Evolutionary conservation across 208 protist genomes (phyloP), one percentile per base, ranked within the genome.

Genomic region (Phytomonas sp.): DNA sequence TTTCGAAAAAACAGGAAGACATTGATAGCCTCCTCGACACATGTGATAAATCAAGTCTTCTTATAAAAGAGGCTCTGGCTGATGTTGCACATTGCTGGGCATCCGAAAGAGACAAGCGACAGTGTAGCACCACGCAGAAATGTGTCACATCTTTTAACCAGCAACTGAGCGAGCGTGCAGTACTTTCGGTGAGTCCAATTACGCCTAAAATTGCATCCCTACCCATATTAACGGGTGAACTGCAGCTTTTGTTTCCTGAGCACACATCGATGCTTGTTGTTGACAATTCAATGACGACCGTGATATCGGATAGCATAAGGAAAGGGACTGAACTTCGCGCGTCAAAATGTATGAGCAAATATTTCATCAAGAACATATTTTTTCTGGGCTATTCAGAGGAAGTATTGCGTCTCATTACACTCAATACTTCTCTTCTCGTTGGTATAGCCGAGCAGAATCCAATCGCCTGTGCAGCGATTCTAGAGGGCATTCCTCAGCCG

Each of bases 41-140:
- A 15, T 94, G 83, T 79, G 82, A 91, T 61, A 85, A 72, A 33
- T 73, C 79, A 33, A 74, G 65, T 43, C 63, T 83, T 4, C 71
- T 77, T 29, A 66, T 91, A 15, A 89, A 91, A 73, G 84, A 88
- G 60, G 69, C 80, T 28, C 78, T 93, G 65, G 76, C 77, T 6
- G 81, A 89, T 31, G 73, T 93, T 32, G 73, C 81, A 60, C 75
- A 89, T 29, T 82, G 70, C 62, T 91, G 85, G 85, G 70, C 69
- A 37, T 59, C 71, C 13, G 82, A 92, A 46, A 62, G 72, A 29
- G 82, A 88, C 46, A 80, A 88, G 72, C 67, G 72, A 60, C 71
- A 80, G 67, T 80, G 77, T 53, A 68, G 73, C n/a, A 64, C 70
- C 67, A 34, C 83, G 46, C 76, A 71, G 59, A 74, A 81, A 68